Conservation (phyloP, 2,329 filamentous ascomycete genomes). For the Fusarium hainanense region DNA sequence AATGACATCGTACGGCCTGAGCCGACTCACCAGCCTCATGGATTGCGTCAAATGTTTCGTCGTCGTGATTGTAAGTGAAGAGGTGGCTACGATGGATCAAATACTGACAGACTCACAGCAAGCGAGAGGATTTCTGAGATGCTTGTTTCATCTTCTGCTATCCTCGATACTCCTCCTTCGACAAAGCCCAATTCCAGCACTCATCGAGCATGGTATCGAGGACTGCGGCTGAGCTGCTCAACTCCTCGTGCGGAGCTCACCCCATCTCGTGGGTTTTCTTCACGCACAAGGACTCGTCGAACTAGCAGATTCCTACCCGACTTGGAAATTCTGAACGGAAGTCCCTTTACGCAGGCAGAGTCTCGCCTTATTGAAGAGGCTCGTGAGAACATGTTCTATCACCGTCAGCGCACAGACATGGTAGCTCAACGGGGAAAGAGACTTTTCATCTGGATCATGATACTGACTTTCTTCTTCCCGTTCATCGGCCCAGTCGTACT, state of each 20-base stretch:
- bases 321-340: constrained; percentile 23
- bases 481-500: constrained; percentile 60
- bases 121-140: constrained; percentile 40
- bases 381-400: constrained; percentile 47
- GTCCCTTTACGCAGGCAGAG: constrained; percentile 47
- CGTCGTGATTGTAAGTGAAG: constrained; percentile 36
- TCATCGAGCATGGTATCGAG: constrained; percentile 27
- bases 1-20: constrained; percentile 23
- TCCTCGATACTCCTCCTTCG: constrained; percentile 36
- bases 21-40: constrained; percentile 25
- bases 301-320: constrained; percentile 10
- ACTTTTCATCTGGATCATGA: constrained; percentile 55
- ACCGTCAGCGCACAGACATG: constrained; percentile 44
- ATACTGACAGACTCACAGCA: constrained; percentile 27
- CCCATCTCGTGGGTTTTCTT: constrained; percentile 42
- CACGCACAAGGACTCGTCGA: constrained; percentile 36
- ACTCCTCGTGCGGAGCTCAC: constrained; percentile 23
- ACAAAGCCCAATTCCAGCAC: constrained; percentile 14
- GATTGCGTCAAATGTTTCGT: constrained; percentile 12
- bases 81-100: no score
- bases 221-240: constrained; percentile 10
- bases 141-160: constrained; percentile 43
- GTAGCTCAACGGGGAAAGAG: constrained; percentile 48
- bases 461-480: constrained; percentile 57
- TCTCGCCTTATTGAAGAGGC: constrained; percentile 48